Evolutionary conservation across 225 moss, liverwort and hornwort species (phyloP).

Genomic region (Anthoceros angustus): DNA sequence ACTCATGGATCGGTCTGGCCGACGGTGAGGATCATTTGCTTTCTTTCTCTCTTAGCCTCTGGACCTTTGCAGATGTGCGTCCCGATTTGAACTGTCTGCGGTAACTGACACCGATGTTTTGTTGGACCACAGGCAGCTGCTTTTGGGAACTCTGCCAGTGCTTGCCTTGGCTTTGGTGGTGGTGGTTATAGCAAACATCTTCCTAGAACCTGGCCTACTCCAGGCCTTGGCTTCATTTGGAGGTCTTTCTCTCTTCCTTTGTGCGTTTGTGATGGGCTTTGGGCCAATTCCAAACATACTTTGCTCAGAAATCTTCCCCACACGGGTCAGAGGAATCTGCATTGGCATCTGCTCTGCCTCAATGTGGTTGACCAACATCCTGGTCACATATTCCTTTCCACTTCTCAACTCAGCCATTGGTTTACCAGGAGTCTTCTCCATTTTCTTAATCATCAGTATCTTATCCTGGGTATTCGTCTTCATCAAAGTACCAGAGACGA

Average conservation of each 20-base stretch:
- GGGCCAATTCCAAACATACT: conserved; percentile 66
- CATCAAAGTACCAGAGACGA: conserved; percentile 90
- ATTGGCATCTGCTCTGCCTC: conserved; percentile 75
- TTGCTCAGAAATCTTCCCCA: conserved; percentile 92
- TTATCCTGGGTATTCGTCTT: conserved; percentile 76
- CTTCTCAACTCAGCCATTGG: conserved; percentile 50
- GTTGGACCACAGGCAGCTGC: conserved; percentile 35
- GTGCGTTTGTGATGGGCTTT: conserved; percentile 74
- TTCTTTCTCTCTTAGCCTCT: neutral
- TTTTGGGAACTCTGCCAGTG: conserved; percentile 61
- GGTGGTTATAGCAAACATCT: conserved; percentile 40
- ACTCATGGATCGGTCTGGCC: conserved; percentile 92
- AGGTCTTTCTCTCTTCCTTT: conserved; percentile 63
- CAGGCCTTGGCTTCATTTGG: conserved; percentile 57
- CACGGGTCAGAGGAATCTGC: conserved; percentile 74
- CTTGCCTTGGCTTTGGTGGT: conserved; percentile 41
- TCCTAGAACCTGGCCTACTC: conserved; percentile 35
- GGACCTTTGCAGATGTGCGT: neutral
- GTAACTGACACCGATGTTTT: neutral
- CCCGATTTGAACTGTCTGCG: neutral
- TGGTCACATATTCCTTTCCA: conserved; percentile 88
- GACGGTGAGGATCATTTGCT: conserved; percentile 29
- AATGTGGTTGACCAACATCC: conserved; percentile 74
- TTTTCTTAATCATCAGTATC: conserved; percentile 47
- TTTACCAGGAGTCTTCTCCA: conserved; percentile 57